phyloP scores from a whole-genome alignment of 2,329 filamentous ascomycete species.

The Penicillium digitatum region DNA sequence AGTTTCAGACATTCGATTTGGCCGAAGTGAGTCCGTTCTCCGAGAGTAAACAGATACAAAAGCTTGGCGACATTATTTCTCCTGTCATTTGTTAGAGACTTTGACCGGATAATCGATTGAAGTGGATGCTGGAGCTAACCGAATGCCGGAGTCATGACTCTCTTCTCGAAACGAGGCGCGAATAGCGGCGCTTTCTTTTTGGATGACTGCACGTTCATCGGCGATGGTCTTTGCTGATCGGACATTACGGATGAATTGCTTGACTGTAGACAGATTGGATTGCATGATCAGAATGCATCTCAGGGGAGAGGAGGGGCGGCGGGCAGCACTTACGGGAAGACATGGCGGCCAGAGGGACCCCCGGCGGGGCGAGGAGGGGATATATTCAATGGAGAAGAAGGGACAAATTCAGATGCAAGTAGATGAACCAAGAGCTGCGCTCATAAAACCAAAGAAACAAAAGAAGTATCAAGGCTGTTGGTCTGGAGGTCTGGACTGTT shows the following conservation, averaged over 20 bases:
- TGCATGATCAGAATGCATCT: slow-evolving; percentile 15
- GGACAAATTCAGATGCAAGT: slow-evolving; percentile 5
- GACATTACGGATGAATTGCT: slow-evolving; percentile 99
- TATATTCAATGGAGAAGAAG: slow-evolving; percentile 11
- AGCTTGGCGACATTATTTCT: slow-evolving; percentile 99
- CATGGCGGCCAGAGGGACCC: slow-evolving; percentile 52
- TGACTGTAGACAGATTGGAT: slow-evolving; percentile 58
- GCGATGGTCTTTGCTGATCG: slow-evolving; percentile 98
- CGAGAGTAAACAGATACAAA: slow-evolving; percentile 94
- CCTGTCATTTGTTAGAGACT: slow-evolving; percentile 51
- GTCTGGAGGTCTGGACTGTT: slow-evolving; percentile 20
- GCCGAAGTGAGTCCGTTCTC: slow-evolving; percentile 95
- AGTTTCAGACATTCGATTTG: slow-evolving; percentile 99
- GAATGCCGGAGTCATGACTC: slow-evolving; percentile 82
- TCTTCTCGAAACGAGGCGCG: slow-evolving; percentile 97
- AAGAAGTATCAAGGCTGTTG: slow-evolving; percentile 10
- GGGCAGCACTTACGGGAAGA: slow-evolving; percentile 51
- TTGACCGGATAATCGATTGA: not conserved
- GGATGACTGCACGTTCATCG: slow-evolving; percentile 95
- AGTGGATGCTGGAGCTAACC: slow-evolving; percentile 54
- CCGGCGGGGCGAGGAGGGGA: slow-evolving; percentile 34
- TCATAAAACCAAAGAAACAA: slow-evolving; percentile 10
- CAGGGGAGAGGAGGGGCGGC: slow-evolving; percentile 29
- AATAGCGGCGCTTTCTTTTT: slow-evolving; percentile 98
- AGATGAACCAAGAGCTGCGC: slow-evolving; percentile 9